A percentile compares a stretch with the other conserved stretches of the same genome.
These are phyloP conservation scores for Pseudohalonectria lignicola DNA, from an alignment of 2,329 filamentous ascomycete genomes.

Conservation along the genomic window DNA sequence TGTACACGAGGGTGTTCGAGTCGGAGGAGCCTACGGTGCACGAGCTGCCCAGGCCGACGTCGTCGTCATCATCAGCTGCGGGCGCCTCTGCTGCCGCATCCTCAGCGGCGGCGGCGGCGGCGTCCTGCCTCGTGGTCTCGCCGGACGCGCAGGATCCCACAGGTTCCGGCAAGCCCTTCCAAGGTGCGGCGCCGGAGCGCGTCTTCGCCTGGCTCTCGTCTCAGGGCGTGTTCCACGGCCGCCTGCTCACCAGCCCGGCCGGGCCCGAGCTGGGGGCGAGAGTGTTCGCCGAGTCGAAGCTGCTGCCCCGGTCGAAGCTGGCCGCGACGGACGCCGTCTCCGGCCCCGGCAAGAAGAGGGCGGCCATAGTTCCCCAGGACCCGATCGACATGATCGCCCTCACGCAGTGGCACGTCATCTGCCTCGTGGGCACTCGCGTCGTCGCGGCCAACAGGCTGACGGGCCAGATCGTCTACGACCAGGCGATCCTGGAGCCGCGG, in stretches of 20 bases:
- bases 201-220: slow-evolving; percentile 85
- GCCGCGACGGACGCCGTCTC: slow-evolving; percentile 50
- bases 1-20: slow-evolving; percentile 84
- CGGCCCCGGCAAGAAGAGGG: slow-evolving; percentile 42
- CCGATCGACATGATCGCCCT: slow-evolving; percentile 70
- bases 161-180: slow-evolving; percentile 35
- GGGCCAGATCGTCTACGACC: slow-evolving; percentile 76
- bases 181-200: slow-evolving; percentile 52
- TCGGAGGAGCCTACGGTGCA: slow-evolving; percentile 69
- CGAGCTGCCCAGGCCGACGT: slow-evolving; percentile 52
- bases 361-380: slow-evolving; percentile 60
- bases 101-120: slow-evolving; percentile 31
- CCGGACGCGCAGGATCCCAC: slow-evolving; percentile 46
- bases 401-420: slow-evolving; percentile 88
- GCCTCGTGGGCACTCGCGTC: slow-evolving; percentile 70
- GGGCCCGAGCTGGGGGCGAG: slow-evolving; percentile 57
- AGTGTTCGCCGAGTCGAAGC: slow-evolving; percentile 68
- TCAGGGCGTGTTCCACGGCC: slow-evolving; percentile 82
- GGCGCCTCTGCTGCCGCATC: background rate
- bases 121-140: slow-evolving; percentile 63
- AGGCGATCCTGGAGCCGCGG: slow-evolving; percentile 69
- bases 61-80: too few species aligned
- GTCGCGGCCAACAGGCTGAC: slow-evolving; percentile 82
- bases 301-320: slow-evolving; percentile 65
- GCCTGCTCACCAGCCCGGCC: slow-evolving; percentile 51